A percentile compares a stretch with the other conserved stretches of the same genome.
These are phyloP conservation scores for Nicotiana benthamiana DNA, from an alignment of 257 asterid species.

Conservation along the genomic window DNA sequence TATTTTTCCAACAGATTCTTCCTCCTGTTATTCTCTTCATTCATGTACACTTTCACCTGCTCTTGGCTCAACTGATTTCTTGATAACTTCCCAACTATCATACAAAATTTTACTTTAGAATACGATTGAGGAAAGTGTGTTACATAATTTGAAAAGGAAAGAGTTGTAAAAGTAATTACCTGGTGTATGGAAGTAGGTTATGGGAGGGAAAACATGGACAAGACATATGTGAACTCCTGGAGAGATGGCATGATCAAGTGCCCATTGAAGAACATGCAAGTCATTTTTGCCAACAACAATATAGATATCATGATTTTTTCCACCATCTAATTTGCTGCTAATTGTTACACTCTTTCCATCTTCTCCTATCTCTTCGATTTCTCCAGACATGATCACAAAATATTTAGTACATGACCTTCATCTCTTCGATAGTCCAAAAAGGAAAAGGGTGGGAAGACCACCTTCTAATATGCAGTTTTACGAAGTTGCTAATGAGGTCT, in stretches of 20 bases:
- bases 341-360: constrained; percentile 18
- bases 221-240: constrained; percentile 48
- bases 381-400: constrained; percentile 28
- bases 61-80: constrained; percentile 67
- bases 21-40: constrained; percentile 61
- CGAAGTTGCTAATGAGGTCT: no score
- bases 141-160: no score
- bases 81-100: constrained; percentile 66
- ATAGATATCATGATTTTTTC: constrained; percentile 38
- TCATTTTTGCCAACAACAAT: constrained; percentile 69
- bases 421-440: no score
- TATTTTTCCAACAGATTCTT: constrained; percentile 49
- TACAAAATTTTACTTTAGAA: neutral
- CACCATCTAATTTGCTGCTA: constrained; percentile 19
- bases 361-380: constrained; percentile 58
- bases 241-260: constrained; percentile 43
- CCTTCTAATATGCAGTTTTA: no score
- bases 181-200: constrained; percentile 53
- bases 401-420: no score
- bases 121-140: no score
- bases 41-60: constrained; percentile 46
- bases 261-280: constrained; percentile 54
- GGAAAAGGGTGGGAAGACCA: no score
- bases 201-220: constrained; percentile 54
- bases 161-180: constrained; percentile 19